Evolutionary conservation across 495 filamentous ascomycete species (phyloP).

Genomic region (Daldinia grandis): DNA sequence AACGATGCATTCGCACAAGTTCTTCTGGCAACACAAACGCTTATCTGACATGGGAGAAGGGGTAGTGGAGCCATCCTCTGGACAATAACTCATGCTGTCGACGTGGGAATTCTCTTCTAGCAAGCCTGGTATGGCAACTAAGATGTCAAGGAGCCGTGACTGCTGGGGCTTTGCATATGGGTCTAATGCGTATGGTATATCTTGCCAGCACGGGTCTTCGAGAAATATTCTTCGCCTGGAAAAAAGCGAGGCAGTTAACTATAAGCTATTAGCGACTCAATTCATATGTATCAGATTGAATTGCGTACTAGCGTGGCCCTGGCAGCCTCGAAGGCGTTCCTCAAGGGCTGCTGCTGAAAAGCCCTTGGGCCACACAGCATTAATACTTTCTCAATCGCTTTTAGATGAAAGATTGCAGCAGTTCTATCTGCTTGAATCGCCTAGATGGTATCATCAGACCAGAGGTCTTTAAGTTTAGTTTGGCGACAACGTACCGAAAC

Average conservation of each 20-base stretch:
- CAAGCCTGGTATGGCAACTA: conserved; percentile 38
- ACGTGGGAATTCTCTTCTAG: conserved; percentile 25
- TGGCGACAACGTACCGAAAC: conserved; percentile 26
- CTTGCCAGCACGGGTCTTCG: conserved; percentile 30
- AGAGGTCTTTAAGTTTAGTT: neutral
- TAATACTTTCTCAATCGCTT: conserved; percentile 32
- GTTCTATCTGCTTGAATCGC: conserved; percentile 35
- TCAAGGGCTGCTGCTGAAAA: conserved; percentile 36
- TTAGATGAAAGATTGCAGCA: conserved; percentile 33
- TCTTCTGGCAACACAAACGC: neutral
- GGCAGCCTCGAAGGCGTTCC: conserved; percentile 39
- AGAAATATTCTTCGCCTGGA: conserved; percentile 34
- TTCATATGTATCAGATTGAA: neutral
- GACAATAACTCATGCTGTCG: neutral
- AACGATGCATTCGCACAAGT: conserved; percentile 14
- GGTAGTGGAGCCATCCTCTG: neutral
- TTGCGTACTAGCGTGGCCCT: conserved; percentile 32
- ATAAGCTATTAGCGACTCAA: conserved; percentile 1
- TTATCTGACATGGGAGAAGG: conserved; percentile 12
- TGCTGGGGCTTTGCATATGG: conserved; percentile 28
- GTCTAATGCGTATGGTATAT: conserved; percentile 31
- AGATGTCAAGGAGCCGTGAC: conserved; percentile 32
- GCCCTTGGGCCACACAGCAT: conserved; percentile 33
- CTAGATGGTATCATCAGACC: conserved; percentile 14
- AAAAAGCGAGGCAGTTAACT: conserved; percentile 32